These are phyloP conservation scores for Abrus precatorius DNA, from an alignment of 306 rosid genomes.

Conservation along the genomic window DNA sequence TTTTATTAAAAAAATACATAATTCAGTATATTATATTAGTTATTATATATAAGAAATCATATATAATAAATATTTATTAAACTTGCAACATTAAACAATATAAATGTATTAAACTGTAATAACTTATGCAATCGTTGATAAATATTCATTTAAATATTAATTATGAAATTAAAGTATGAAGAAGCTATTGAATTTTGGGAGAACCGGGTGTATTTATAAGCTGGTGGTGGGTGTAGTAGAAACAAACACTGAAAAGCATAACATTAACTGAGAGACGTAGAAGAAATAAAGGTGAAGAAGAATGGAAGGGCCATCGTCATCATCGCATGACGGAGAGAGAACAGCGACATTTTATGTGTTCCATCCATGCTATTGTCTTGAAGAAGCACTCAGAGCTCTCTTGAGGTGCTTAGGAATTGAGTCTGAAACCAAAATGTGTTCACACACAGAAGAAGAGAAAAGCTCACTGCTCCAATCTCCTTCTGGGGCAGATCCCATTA, in stretches of 20 bases:
- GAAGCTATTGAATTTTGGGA: not conserved
- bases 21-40: too few species aligned
- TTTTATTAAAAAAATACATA: too few species aligned
- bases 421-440: not conserved
- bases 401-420: constrained; percentile 55
- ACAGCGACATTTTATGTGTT: constrained; percentile 10
- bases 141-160: too few species aligned
- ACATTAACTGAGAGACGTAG: not conserved
- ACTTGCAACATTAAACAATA: too few species aligned
- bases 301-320: constrained; percentile 32
- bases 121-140: too few species aligned
- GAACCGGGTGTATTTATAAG: constrained; percentile 13
- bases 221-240: not conserved
- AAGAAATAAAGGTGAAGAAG: constrained; percentile 19
- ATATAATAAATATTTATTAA: too few species aligned
- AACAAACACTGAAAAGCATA: constrained; percentile 1
- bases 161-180: not conserved
- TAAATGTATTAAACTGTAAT: too few species aligned
- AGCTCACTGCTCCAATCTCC: not conserved
- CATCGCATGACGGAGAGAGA: constrained; percentile 9
- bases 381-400: constrained; percentile 41
- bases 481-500: not conserved
- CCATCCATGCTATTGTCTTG: constrained; percentile 45
- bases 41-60: too few species aligned
- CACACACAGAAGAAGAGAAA: constrained; percentile 1